Base-by-base conservation (phyloP, 1,139 yeast genomes). In the Saccharomyces uvarum region DNA sequence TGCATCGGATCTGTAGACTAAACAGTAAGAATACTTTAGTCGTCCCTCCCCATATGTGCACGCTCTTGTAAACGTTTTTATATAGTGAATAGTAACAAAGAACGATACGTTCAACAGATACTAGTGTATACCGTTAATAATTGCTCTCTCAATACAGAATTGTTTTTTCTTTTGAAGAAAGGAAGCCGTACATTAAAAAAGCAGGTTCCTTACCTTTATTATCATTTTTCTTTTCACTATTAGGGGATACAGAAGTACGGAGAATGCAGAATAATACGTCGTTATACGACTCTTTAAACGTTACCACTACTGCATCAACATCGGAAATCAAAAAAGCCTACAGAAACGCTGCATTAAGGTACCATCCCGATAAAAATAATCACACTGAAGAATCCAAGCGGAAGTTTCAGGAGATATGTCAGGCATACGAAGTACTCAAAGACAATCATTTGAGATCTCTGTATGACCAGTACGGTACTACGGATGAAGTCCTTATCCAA, bases 321-420 rank as follows among this genome's bases (percentile, higher is more conserved):
- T 59, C 61, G 1, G 82, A 79, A 31, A 75, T 88, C 38, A 82
- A 81, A 60, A 66, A 69, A n/a, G 90, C 93, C 0, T 88, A 88
- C 66, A 77, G 79, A 55, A 66, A 66, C 41, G 77, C 77, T 38
- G 76, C 89, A 16, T 72, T 88, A 13, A 68, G 70, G 11, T 69
- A 78, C 29, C 96, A 88, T 66, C 96, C 96, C 0, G 96, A 88
- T 65, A 88, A 88, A 66, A 72, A 71, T 38, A 63, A 60, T 72
- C 74, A 72, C 47, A 70, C 76, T 1, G 79, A 79, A 65, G 71
- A 69, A 47, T 81, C 86, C 2, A 84, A 84, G 48, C 80, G 77
- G 63, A 78, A 75, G 68, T 83, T 83, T 64, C 83, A 82, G 67
- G 81, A 80, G 62, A 71, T 82, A 53, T 77, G 82, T 6, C 76